Base-by-base conservation (phyloP, 2,329 filamentous ascomycete genomes). In the Rhynchosporium agropyri region DNA sequence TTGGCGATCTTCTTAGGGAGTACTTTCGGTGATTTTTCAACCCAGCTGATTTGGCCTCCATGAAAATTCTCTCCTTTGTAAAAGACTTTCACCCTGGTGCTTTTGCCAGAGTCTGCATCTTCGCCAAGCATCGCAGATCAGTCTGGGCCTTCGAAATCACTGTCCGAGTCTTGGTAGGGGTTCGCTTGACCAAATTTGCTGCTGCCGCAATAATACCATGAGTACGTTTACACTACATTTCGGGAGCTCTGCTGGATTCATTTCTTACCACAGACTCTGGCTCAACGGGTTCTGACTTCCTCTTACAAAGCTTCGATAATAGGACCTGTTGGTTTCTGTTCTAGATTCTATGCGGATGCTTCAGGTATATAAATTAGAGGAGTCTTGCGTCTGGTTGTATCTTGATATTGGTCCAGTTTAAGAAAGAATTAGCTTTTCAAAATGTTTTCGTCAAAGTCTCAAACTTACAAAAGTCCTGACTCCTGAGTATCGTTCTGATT, bases 21-120 rank as follows among this genome's bases (percentile, higher is more conserved):
- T 56, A 69, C 63, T 26, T 65, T 64, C 1, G 69, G 57, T 40
- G 68, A 65, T 9, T 58, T 65, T 36, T 69, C 69, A n/a, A 66
- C 58, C 66, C 66, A 68, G 26, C 67, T 56, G 38, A 60, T 63
- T 31, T 62, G 55, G 12, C 64, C 58, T 33, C 26, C 10, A 7
- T 53, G 28, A 28, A 58, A 63, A 8, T 54, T 51, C 50, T 64
- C 67, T 7, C 65, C 66, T 42, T 68, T 65, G 45, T 68, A 68
- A 38, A 67, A 68, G 28, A 53, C 61, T 42, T 68, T 68, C 40
- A 68, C 56, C 9, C 20, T 56, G 12, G 66, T 61, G 3, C 51
- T 61, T 8, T 55, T 65, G 4, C 66, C 66, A 43, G 63, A 67
- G 31, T 68, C 65, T 1, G 66, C 57, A 49, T 66, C 66, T 38